Evolutionary conservation across 2,329 filamentous ascomycete genomes (phyloP).

Genomic region (Nothophaeocryptopus gaeumannii): DNA sequence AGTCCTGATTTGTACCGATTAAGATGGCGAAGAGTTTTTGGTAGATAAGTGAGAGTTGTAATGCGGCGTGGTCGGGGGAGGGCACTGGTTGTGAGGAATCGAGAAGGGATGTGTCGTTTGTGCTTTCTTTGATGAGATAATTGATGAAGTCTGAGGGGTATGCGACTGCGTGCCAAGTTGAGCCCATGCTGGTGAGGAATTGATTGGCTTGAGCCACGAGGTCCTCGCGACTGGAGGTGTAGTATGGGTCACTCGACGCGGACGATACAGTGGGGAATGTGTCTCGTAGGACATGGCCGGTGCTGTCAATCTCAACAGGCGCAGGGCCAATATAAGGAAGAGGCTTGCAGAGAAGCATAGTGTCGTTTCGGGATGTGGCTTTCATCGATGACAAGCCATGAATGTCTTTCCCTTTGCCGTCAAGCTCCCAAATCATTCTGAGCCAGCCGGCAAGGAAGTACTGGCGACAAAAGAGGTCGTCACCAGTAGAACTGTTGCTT

Average conservation of each 20-base stretch:
- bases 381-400: constrained; percentile 6
- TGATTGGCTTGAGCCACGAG: constrained; percentile 20
- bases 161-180: constrained; percentile 51
- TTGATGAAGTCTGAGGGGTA: constrained; percentile 47
- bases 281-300: constrained; percentile 30
- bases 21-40: constrained; percentile 43
- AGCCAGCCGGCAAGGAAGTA: constrained; percentile 33
- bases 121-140: constrained; percentile 41
- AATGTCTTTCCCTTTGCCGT: constrained; percentile 4
- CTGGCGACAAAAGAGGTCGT: constrained; percentile 21
- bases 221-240: constrained; percentile 9
- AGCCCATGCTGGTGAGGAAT: constrained; percentile 17
- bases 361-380: constrained; percentile 5
- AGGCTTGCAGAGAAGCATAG: constrained; percentile 40
- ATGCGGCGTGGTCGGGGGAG: constrained; percentile 27
- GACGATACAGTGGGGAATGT: too few relatives aligned
- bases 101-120: constrained; percentile 36
- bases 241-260: background rate
- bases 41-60: constrained; percentile 34
- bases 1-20: constrained; percentile 43
- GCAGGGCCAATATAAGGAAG: constrained; percentile 34
- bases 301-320: constrained; percentile 35
- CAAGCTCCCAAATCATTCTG: constrained; percentile 20
- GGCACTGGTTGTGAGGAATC: constrained; percentile 38
- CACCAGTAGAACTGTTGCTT: background rate